Evolutionary conservation across 2,329 filamentous ascomycete species (phyloP).

Genomic region (Ophiocordyceps camponoti-saundersi): DNA sequence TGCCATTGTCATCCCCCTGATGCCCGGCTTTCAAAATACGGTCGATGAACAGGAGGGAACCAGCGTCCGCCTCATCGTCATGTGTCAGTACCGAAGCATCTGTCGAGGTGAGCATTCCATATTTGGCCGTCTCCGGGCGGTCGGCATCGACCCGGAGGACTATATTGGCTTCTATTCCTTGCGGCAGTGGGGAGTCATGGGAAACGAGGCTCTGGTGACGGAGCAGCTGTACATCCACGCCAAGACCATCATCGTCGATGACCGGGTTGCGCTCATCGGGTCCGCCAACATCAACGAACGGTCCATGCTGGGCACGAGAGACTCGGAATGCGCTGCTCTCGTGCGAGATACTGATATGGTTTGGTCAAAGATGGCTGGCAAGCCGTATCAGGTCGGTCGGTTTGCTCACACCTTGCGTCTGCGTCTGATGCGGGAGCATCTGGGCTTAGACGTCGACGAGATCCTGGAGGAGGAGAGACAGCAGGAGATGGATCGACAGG

Average conservation of each 20-base stretch:
- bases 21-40: constrained; percentile 97
- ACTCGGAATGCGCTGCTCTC: constrained; percentile 81
- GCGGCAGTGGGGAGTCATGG: constrained; percentile 82
- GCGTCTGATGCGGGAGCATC: constrained; percentile 88
- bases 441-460: constrained; percentile 89
- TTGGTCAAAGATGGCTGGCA: constrained; percentile 76
- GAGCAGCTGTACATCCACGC: constrained; percentile 98
- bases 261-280: constrained; percentile 82
- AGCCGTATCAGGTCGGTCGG: constrained; percentile 75
- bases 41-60: constrained; percentile 89
- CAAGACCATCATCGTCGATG: constrained; percentile 91
- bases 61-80: constrained; percentile 87
- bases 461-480: constrained; percentile 65
- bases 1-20: constrained; percentile 78
- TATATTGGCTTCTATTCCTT: constrained; percentile 93
- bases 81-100: constrained; percentile 92
- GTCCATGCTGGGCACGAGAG: constrained; percentile 80
- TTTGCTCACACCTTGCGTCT: constrained; percentile 89
- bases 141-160: constrained; percentile 79
- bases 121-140: constrained; percentile 65
- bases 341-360: constrained; percentile 90
- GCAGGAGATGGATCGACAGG: constrained; percentile 43
- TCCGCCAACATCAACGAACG: constrained; percentile 98
- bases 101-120: constrained; percentile 85
- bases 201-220: constrained; percentile 69